Conservation (phyloP, 352 stramenopile genomes). For the Salisapilia sapeloensis region DNA sequence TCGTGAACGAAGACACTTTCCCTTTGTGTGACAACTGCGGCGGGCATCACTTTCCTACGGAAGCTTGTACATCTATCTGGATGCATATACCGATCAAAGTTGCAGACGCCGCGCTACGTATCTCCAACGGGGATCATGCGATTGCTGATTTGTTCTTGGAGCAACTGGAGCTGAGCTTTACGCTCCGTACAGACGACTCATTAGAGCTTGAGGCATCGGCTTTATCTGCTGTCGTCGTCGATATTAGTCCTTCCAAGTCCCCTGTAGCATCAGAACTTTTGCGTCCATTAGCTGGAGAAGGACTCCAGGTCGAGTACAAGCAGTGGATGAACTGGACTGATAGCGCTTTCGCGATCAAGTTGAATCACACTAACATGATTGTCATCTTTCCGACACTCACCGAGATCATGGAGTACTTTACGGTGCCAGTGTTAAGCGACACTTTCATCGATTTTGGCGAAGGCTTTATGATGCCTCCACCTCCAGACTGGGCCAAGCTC, state of each 20-base stretch:
- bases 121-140: constrained; percentile 31
- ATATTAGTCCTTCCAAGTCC: constrained; percentile 36
- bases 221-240: constrained; percentile 35
- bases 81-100: constrained; percentile 62
- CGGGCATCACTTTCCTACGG: constrained; percentile 43
- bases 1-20: constrained; percentile 71
- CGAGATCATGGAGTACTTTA: constrained; percentile 49
- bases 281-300: constrained; percentile 45
- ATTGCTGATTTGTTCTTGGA: constrained; percentile 67
- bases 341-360: constrained; percentile 35
- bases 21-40: constrained; percentile 34
- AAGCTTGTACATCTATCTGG: constrained; percentile 63
- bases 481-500: constrained; percentile 64
- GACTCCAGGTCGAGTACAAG: constrained; percentile 59
- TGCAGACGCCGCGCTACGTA: constrained; percentile 50
- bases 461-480: constrained; percentile 39
- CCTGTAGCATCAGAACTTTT: constrained; percentile 46
- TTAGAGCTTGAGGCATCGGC: constrained; percentile 45
- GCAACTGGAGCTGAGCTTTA: constrained; percentile 63
- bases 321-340: constrained; percentile 69
- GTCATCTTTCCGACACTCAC: constrained; percentile 49
- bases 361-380: constrained; percentile 68
- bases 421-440: constrained; percentile 21
- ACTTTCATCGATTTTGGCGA: constrained; percentile 38
- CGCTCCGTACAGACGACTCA: constrained; percentile 65